Base-by-base conservation (phyloP, 768 basidiomycete species). In the Tulasnella sp. region DNA sequence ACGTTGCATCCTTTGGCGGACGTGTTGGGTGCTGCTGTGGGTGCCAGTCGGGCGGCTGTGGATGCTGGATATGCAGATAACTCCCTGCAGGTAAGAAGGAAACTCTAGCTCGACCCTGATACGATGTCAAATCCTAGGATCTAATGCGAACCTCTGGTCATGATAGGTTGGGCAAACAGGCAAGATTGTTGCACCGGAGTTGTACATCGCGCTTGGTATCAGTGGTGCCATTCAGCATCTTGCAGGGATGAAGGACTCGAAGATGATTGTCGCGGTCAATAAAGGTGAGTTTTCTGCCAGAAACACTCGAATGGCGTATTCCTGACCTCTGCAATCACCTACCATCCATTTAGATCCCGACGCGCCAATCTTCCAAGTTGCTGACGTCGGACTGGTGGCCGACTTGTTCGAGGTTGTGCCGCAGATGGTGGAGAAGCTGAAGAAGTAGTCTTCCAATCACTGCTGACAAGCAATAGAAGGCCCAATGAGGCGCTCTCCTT, bases 231-330 rank as follows among this genome's bases (percentile, higher is more conserved):
- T 98, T 67, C 96, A 99, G 73, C 96, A 99, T 75, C 76, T 98
- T 56, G 96, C 96, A 21, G 96, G 96, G 8, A 99, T 98, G 96
- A 99, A 99, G 71, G 96, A 97, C 68, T 93, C 90, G 10, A 99
- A 98, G 75, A 77, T 97, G 64, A 99, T 99, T 63, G 95, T 96
- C 30, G 96, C 96, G 3, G 80, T 99, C 63, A 99, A 99, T 77
- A 99, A 99, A 82, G 93, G 58, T 83, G 63, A 54, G 75, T 64
- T 19, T 9, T 27, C 10, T 42, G 5, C 15, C 34, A 38, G 49
- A 42, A 56, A 56, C 2, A 27, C 3, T 32, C 32, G 10, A 8
- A 24, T 60, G 41, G 24, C n/a, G n/a, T n/a, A 27, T 59, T 23
- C 2, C 50, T 32, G 59, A 19, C 23, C 48, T 26, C 44, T 9